phyloP scores from a whole-genome alignment of 768 basidiomycete genomes.

The Tricholoma hemisulphureum region DNA sequence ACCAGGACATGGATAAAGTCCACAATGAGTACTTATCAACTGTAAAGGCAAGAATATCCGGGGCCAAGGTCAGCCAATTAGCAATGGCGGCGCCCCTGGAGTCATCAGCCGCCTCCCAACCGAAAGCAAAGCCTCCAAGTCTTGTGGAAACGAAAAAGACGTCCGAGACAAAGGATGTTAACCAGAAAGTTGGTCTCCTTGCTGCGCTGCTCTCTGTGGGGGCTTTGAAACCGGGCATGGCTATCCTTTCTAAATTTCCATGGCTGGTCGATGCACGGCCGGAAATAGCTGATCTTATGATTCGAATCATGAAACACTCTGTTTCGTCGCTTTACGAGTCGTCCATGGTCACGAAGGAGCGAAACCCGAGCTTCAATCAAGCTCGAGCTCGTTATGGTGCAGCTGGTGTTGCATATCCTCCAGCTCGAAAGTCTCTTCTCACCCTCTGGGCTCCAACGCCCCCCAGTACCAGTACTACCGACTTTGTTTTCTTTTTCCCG shows the following conservation, averaged over 20 bases:
- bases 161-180: conserved; percentile 42
- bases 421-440: conserved; percentile 61
- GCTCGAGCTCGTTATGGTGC: conserved; percentile 65
- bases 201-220: conserved; percentile 84
- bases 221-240: conserved; percentile 72
- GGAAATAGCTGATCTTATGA: conserved; percentile 82
- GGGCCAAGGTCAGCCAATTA: conserved; percentile 70
- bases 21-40: conserved; percentile 64
- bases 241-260: conserved; percentile 78
- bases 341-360: conserved; percentile 52
- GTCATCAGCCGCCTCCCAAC: conserved; percentile 40
- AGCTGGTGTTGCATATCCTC: conserved; percentile 50
- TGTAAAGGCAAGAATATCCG: conserved; percentile 62
- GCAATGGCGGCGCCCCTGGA: conserved; percentile 85
- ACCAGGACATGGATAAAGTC: conserved; percentile 70
- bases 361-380: conserved; percentile 58
- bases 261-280: conserved; percentile 82
- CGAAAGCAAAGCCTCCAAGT: conserved; percentile 39
- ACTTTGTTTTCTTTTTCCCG: conserved; percentile 90
- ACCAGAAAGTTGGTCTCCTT: conserved; percentile 81
- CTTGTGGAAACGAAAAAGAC: conserved; percentile 34
- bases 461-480: conserved; percentile 67
- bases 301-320: conserved; percentile 71
- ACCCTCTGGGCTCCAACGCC: conserved; percentile 80
- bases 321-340: conserved; percentile 66